phyloP scores from a whole-genome alignment of 2,329 filamentous ascomycete species.

The Diaporthe citriasiana region DNA sequence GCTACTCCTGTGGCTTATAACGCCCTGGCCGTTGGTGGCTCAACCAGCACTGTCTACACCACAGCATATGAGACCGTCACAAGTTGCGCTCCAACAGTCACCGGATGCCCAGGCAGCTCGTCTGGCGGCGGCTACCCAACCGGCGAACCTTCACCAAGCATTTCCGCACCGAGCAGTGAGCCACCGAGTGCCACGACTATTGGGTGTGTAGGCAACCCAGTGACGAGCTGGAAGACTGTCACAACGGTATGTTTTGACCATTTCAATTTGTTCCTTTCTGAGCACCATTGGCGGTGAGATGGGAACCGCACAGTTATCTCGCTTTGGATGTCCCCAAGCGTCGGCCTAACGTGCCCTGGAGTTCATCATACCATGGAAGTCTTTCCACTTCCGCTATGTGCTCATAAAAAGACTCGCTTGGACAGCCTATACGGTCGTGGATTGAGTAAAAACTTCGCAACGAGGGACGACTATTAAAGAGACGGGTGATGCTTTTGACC shows the following conservation, averaged over 20 bases:
- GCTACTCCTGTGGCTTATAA: constrained; percentile 12
- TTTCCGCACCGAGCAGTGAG: constrained; percentile 4
- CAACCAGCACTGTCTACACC: neutral
- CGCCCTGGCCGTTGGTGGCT: constrained; percentile 1
- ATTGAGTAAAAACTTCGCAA: neutral
- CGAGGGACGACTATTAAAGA: neutral
- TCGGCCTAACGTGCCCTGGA: neutral
- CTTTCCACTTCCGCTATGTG: neutral
- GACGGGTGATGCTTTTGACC: neutral
- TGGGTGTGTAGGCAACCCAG: constrained; percentile 20
- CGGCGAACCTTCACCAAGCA: neutral
- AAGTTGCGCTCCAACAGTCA: constrained; percentile 28
- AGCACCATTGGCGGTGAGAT: too few species aligned
- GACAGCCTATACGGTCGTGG: too few species aligned
- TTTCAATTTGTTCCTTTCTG: neutral
- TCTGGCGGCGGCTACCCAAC: neutral
- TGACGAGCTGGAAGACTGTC: constrained; percentile 33
- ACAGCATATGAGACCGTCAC: neutral
- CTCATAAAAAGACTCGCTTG: neutral
- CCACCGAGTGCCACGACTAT: constrained; percentile 14
- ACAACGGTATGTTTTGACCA: constrained; percentile 17
- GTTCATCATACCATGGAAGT: neutral
- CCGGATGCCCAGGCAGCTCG: constrained; percentile 11
- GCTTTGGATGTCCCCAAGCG: neutral
- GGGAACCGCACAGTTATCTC: too few species aligned